These are phyloP conservation scores for Podospora pseudocomata DNA, from an alignment of 495 filamentous ascomycete species.

Conservation along the genomic window DNA sequence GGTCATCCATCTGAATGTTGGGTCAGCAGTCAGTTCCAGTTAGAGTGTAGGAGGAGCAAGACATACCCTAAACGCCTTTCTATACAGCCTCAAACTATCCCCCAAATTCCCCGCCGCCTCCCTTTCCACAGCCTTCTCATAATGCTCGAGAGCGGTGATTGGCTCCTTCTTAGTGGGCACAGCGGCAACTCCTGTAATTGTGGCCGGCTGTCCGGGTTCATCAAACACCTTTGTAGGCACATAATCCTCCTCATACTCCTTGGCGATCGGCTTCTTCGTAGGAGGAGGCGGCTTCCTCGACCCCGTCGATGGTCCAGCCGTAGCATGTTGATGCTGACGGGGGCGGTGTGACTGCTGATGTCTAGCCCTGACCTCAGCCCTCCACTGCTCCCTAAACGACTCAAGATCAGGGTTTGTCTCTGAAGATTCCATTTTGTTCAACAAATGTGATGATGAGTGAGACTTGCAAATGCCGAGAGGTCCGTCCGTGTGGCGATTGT, in stretches of 20 bases:
- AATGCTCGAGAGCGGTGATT: constrained; percentile 82
- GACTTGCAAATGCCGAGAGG: neutral
- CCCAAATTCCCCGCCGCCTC: constrained; percentile 81
- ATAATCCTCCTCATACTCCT: constrained; percentile 38
- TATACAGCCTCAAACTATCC: constrained; percentile 84
- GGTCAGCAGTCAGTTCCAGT: neutral
- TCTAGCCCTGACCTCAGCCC: constrained; percentile 33
- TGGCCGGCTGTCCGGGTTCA: constrained; percentile 21
- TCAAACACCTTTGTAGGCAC: constrained; percentile 38
- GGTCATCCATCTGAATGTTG: constrained; percentile 63
- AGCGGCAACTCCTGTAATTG: constrained; percentile 3
- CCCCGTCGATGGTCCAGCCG: constrained; percentile 14
- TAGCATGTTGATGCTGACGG: constrained; percentile 3
- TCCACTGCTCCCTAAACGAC: constrained; percentile 40
- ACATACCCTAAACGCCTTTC: constrained; percentile 78
- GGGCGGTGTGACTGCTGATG: constrained; percentile 15
- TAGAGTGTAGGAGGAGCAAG: neutral
- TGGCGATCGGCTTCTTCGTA: constrained; percentile 14
- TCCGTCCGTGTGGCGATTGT: neutral
- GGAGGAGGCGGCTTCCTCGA: constrained; percentile 17
- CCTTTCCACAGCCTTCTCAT: constrained; percentile 85
- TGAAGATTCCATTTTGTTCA: constrained; percentile 20
- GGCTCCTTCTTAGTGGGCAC: constrained; percentile 48
- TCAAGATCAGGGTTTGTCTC: constrained; percentile 37
- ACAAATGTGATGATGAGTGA: neutral